A percentile compares a stretch with the other conserved stretches of the same genome.
Evolutionary conservation across 179 eudicot genomes (phyloP).

Genomic region (Sideroxylon spinosum): DNA sequence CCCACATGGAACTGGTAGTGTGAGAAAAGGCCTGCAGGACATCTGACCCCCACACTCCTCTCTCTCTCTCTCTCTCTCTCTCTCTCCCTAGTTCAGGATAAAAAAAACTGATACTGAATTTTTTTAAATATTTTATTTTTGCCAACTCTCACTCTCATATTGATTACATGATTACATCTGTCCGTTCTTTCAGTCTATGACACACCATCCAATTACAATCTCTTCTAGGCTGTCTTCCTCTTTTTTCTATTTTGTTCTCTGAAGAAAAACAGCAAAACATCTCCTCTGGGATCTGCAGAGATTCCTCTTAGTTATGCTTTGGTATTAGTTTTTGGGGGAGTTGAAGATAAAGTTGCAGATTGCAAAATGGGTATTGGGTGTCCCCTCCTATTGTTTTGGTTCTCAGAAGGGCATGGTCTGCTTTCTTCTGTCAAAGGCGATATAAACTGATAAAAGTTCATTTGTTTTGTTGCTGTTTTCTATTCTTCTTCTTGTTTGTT

Average conservation of each 20-base stretch:
- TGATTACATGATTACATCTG: slow-evolving; percentile 14
- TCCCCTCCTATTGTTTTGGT: neutral
- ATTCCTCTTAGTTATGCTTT: slow-evolving; percentile 20
- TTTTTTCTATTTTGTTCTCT: slow-evolving; percentile 19
- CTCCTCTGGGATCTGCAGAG: slow-evolving; percentile 43
- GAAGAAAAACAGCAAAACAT: slow-evolving; percentile 22
- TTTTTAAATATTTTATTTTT: neutral
- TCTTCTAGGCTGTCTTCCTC: slow-evolving; percentile 30
- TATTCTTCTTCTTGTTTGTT: neutral
- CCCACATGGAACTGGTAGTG: slow-evolving; percentile 50
- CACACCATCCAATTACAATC: slow-evolving; percentile 13
- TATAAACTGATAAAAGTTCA: slow-evolving; percentile 16
- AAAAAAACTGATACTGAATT: too few relatives aligned
- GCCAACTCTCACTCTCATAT: slow-evolving; percentile 8
- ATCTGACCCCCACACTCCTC: slow-evolving; percentile 5
- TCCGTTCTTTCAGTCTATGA: too few relatives aligned
- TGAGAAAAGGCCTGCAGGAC: slow-evolving; percentile 19
- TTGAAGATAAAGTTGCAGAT: neutral
- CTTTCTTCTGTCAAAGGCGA: slow-evolving; percentile 24
- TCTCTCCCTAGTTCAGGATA: slow-evolving; percentile 6
- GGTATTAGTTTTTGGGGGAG: neutral
- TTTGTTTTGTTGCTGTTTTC: slow-evolving; percentile 28
- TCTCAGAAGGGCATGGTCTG: slow-evolving; percentile 4
- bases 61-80: neutral
- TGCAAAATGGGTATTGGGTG: slow-evolving; percentile 11